phyloP scores from a whole-genome alignment of 768 basidiomycete genomes.

The Suillus brevipes region DNA sequence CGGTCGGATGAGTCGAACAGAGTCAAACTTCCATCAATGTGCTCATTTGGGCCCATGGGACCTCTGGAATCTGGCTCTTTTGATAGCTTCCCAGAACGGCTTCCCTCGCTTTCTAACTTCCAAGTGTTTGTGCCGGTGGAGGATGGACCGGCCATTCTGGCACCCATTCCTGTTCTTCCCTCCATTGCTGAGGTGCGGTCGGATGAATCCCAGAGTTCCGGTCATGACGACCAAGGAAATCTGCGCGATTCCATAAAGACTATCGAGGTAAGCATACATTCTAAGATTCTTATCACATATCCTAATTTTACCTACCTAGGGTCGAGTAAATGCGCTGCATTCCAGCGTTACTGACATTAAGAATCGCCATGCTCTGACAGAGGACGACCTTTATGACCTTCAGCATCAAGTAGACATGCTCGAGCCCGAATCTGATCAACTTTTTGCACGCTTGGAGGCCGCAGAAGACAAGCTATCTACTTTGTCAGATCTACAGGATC shows the following conservation, averaged over 20 bases:
- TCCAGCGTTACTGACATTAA: slow-evolving; percentile 20
- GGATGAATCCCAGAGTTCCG: not conserved
- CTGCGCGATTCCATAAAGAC: slow-evolving; percentile 18
- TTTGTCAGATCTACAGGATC: slow-evolving; percentile 28
- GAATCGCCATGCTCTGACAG: slow-evolving; percentile 24
- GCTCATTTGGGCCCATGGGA: slow-evolving; percentile 5
- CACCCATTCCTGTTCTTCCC: not conserved
- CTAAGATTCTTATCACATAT: not conserved
- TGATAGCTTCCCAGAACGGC: slow-evolving; percentile 3
- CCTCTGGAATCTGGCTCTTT: not conserved
- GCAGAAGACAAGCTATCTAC: slow-evolving; percentile 34
- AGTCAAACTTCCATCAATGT: slow-evolving; percentile 6
- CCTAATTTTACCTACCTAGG: slow-evolving; percentile 17
- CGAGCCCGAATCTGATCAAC: slow-evolving; percentile 33
- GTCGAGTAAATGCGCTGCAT: slow-evolving; percentile 24
- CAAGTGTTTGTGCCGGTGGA: not conserved
- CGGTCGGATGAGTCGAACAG: not conserved
- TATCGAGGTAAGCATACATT: slow-evolving; percentile 20
- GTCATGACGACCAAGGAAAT: not conserved
- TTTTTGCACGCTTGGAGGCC: slow-evolving; percentile 27
- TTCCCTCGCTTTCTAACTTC: slow-evolving; percentile 2
- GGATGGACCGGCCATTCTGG: not conserved
- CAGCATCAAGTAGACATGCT: slow-evolving; percentile 41
- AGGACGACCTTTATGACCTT: slow-evolving; percentile 34
- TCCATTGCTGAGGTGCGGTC: not conserved